Evolutionary conservation across 176 grass and related monocot genomes (phyloP), one percentile per base, ranked within the genome.

Genomic region (Elaeis guineensis): DNA sequence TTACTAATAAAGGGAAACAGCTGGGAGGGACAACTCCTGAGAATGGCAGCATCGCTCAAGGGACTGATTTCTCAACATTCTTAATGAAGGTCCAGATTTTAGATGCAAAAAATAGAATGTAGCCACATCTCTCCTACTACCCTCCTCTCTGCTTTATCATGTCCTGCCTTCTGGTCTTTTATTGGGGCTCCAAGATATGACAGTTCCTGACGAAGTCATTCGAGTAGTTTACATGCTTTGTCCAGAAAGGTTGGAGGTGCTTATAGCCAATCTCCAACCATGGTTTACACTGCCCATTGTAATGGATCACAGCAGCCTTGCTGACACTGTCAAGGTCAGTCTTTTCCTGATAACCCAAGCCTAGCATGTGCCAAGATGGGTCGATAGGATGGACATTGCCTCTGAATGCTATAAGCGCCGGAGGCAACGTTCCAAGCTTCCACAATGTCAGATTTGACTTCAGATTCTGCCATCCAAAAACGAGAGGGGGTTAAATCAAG

Each of bases 211-310:
- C 35, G 52, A 67, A 67, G 17, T 67, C 65, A 55, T 67, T 67
- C 17, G 65, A 67, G 52, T 55, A 67, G 51, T 67, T 67, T 55
- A 67, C 65, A 55, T 67, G 65, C 26, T 55, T 54, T 32, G 65
- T 55, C 65, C 65, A 67, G 54, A 67, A 67, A 12, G 51, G 26
- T n/a, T 55, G 65, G 12, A 67, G 52, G 26, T 55, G 65, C 25
- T 67, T 67, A 67, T 55, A 67, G 30, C 65, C 65, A 55, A 67
- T 67, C n/a, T 67, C 65, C 52, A 67, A 25, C 65, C 65, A 67
- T 3, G 65, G 65, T 12, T 67, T 67, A 51, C 65, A 67, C 25
- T 55, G 65, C 2, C 65, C 65, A 53, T 67, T 67, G 18, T 35
- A 67, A 52, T 67, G 64, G 51, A 67, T 67, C 65, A 67, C 65